These are phyloP conservation scores for Talaromyces adpressus DNA, from an alignment of 495 filamentous ascomycete genomes.

Conservation along the genomic window DNA sequence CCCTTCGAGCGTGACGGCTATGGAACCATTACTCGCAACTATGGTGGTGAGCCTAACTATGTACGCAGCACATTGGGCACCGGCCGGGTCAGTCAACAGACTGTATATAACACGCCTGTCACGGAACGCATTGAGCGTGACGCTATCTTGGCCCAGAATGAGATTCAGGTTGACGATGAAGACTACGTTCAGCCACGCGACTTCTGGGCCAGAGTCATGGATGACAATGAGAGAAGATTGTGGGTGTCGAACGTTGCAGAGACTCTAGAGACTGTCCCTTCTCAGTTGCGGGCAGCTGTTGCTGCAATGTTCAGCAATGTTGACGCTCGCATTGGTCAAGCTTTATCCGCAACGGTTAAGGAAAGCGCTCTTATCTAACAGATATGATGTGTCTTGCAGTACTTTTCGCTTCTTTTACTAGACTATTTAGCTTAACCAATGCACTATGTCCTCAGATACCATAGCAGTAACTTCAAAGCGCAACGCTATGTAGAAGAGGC, in stretches of 20 bases:
- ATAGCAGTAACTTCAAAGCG: too few species aligned
- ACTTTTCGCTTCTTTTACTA: too few species aligned
- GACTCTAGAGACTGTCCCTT: slow-evolving; percentile 17
- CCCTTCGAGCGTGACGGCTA: slow-evolving; percentile 66
- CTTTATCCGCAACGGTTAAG: slow-evolving; percentile 14
- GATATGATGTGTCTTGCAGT: background rate
- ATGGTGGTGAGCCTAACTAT: slow-evolving; percentile 61
- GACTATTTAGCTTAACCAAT: too few species aligned
- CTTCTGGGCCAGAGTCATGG: slow-evolving; percentile 26
- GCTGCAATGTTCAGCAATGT: slow-evolving; percentile 25
- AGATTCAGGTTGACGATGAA: slow-evolving; percentile 22
- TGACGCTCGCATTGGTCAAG: slow-evolving; percentile 23
- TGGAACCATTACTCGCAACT: slow-evolving; percentile 54
- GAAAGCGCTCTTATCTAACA: background rate
- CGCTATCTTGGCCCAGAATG: slow-evolving; percentile 18
- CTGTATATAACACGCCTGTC: slow-evolving; percentile 17
- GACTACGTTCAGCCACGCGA: slow-evolving; percentile 24
- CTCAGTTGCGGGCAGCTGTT: slow-evolving; percentile 15
- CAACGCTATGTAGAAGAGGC: too few species aligned
- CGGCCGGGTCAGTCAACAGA: slow-evolving; percentile 13
- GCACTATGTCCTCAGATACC: too few species aligned
- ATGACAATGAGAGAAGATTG: slow-evolving; percentile 17
- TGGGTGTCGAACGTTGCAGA: slow-evolving; percentile 20
- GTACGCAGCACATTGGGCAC: slow-evolving; percentile 33
- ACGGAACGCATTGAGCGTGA: slow-evolving; percentile 16